Conservation (phyloP, 345 rosid genomes). For the Mercurialis annua region DNA sequence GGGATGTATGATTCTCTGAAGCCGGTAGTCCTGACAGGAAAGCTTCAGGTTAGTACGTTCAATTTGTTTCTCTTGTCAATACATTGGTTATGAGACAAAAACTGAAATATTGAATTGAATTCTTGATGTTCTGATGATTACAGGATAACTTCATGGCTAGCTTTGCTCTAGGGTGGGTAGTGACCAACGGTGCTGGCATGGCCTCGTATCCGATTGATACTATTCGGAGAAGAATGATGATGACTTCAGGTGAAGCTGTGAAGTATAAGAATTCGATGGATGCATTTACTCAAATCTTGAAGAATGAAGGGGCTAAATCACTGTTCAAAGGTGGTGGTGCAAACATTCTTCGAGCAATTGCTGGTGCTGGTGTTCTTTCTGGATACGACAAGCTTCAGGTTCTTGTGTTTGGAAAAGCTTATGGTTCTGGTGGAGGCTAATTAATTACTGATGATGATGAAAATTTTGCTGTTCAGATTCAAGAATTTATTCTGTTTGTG, state of each 20-base stretch:
- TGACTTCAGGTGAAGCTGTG: slow-evolving; percentile 36
- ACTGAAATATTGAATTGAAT: background rate
- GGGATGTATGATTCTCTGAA: slow-evolving; percentile 37
- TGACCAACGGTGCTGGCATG: slow-evolving; percentile 26
- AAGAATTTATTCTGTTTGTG: background rate
- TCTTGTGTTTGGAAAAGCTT: slow-evolving; percentile 24
- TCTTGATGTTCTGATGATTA: background rate
- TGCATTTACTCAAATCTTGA: slow-evolving; percentile 27
- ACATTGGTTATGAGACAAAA: too few species aligned
- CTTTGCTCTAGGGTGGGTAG: slow-evolving; percentile 31
- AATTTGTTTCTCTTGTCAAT: too few species aligned
- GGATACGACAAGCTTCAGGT: slow-evolving; percentile 36
- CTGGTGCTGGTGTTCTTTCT: slow-evolving; percentile 34
- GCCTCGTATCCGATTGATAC: slow-evolving; percentile 33
- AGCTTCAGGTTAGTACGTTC: slow-evolving; percentile 19
- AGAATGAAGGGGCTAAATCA: slow-evolving; percentile 32
- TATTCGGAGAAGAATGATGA: slow-evolving; percentile 31
- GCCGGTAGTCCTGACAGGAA: slow-evolving; percentile 30
- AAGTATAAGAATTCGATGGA: slow-evolving; percentile 33
- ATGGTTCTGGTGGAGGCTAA: slow-evolving; percentile 30
- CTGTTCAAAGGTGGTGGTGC: slow-evolving; percentile 36
- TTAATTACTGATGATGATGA: background rate
- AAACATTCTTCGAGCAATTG: slow-evolving; percentile 32
- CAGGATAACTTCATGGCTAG: slow-evolving; percentile 37
- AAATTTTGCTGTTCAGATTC: background rate